Conservation (phyloP, 2,329 filamentous ascomycete genomes). For the Rutstroemia sydowiana region DNA sequence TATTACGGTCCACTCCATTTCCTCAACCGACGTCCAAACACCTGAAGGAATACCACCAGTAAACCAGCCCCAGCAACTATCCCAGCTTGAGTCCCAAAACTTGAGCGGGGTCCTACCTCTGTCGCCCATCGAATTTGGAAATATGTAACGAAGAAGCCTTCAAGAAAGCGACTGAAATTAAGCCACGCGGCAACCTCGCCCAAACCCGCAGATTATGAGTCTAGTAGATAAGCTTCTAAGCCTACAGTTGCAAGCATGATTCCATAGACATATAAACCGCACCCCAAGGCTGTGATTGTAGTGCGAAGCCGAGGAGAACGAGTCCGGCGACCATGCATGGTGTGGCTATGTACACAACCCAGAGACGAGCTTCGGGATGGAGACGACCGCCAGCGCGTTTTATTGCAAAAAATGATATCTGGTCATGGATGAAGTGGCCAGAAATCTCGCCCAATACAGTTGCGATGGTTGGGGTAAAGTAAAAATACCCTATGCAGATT, state of each 20-base stretch:
- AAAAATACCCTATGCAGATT: constrained; percentile 40
- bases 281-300: constrained; percentile 40
- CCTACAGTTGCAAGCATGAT: constrained; percentile 48
- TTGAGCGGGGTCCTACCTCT: constrained; percentile 36
- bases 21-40: constrained; percentile 34
- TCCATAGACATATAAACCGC: constrained; percentile 49
- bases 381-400: constrained; percentile 42
- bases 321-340: constrained; percentile 44
- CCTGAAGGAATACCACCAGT: constrained; percentile 31
- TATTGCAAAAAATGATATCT: constrained; percentile 39
- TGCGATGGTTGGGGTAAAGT: constrained; percentile 50
- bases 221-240: constrained; percentile 44
- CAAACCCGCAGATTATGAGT: constrained; percentile 46
- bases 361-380: constrained; percentile 48
- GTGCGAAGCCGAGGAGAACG: constrained; percentile 44
- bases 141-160: constrained; percentile 45
- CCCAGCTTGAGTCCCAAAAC: constrained; percentile 41
- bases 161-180: constrained; percentile 41
- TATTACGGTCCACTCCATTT: constrained; percentile 26
- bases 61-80: constrained; percentile 33
- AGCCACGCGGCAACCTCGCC: constrained; percentile 47
- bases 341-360: constrained; percentile 39
- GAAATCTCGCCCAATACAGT: constrained; percentile 44
- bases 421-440: constrained; percentile 51
- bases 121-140: constrained; percentile 43